Conservation (phyloP, 495 filamentous ascomycete genomes). For the Durotheca rogersii region DNA sequence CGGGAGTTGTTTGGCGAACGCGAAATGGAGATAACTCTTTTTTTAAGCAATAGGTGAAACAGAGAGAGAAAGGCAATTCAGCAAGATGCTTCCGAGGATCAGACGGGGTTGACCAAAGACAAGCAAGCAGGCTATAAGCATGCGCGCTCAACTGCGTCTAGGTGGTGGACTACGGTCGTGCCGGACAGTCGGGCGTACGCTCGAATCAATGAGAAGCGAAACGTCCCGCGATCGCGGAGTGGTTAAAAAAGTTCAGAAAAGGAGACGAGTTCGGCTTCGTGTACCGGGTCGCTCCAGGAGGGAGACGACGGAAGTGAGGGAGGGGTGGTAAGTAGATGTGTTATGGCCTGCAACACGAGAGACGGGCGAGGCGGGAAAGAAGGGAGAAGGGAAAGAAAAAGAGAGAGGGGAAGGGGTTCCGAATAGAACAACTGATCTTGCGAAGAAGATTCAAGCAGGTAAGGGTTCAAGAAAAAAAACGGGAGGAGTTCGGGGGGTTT, state of each 20-base stretch:
- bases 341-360: slow-evolving; percentile 39
- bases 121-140: slow-evolving; percentile 10
- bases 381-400: slow-evolving; percentile 23
- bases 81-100: slow-evolving; percentile 37
- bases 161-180: slow-evolving; percentile 35
- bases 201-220: slow-evolving; percentile 33
- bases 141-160: slow-evolving; percentile 12
- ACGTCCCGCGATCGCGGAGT: slow-evolving; percentile 32
- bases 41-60: slow-evolving; percentile 23
- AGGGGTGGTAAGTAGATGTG: slow-evolving; percentile 15
- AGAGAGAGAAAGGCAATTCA: slow-evolving; percentile 43
- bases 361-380: slow-evolving; percentile 21
- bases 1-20: too few relatives aligned
- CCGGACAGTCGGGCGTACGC: slow-evolving; percentile 38
- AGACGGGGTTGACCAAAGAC: slow-evolving; percentile 18
- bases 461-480: slow-evolving; percentile 33
- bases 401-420: slow-evolving; percentile 33
- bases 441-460: slow-evolving; percentile 35
- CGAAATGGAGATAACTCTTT: slow-evolving; percentile 6
- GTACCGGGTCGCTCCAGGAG: slow-evolving; percentile 15
- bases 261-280: slow-evolving; percentile 20
- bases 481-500: slow-evolving; percentile 37
- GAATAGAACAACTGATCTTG: slow-evolving; percentile 38
- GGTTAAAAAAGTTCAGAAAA: too few relatives aligned
- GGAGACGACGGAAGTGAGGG: too few relatives aligned